Evolutionary conservation across 2,329 filamentous ascomycete genomes (phyloP), one percentile per base, ranked within the genome.

Genomic region (Leptographium procerum): DNA sequence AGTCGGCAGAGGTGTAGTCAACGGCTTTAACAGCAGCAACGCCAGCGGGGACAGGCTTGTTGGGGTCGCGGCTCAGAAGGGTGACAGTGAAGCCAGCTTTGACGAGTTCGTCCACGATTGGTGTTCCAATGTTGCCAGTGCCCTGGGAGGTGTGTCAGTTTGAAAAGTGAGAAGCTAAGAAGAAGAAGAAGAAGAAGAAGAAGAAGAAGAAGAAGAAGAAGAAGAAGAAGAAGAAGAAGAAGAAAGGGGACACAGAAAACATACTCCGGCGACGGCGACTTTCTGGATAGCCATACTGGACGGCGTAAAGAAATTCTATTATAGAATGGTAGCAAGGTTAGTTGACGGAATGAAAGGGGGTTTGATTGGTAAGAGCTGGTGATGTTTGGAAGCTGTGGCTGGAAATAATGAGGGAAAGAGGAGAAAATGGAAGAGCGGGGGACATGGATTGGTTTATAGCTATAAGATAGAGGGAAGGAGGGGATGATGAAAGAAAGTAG

Each of bases 21-120:
- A 74, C 73, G 9, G 71, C 70, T 62, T 76, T 66, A 34, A 81
- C 73, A 9, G 69, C 59, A 24, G 54, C 68, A 55, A 78, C 70
- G 33, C 68, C 66, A 0, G 68, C 56, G 1, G 73, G 71, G 58
- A 69, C 66, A 0, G 67, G 67, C 9, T 64, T 65, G 5, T 77
- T 80, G 45, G 71, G 68, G 24, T 67, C 64, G 24, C 81, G 77
- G 43, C 75, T 76, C 34, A 84, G 70, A 14, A 78, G 71, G 22
- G 78, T 79, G 48, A 81, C 72, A 43, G 72, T 71, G 71, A 83
- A 81, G 55, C 68, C 69, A 8, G 66, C 65, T 4, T 64, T 58
- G 29, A 71, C 52, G n/a, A 73, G 68, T 34, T 65, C 67, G 34
- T 57, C 26, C 40, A 71, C 62, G 28, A 73, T 65, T 26, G 62